phyloP scores from a whole-genome alignment of 2,329 filamentous ascomycete species.

The Cercospora beticola region DNA sequence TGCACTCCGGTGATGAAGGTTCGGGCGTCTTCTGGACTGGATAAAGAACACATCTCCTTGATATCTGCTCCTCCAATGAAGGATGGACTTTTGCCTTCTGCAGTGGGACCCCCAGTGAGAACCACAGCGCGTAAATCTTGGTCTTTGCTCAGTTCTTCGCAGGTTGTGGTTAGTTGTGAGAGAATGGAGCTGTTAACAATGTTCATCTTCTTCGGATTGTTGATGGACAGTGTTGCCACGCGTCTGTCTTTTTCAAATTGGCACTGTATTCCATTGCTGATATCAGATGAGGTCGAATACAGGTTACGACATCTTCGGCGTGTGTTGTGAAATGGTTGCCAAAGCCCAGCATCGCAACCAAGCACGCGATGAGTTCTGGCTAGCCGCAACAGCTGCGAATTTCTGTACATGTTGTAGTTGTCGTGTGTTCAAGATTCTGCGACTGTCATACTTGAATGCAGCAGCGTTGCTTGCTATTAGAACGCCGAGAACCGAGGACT shows the following conservation, averaged over 20 bases:
- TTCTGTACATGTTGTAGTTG: neutral
- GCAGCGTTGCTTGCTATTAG: neutral
- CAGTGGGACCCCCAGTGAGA: conserved; percentile 27
- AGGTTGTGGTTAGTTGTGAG: conserved; percentile 21
- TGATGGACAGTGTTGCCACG: conserved; percentile 31
- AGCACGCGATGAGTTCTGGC: neutral
- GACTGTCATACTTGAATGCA: neutral
- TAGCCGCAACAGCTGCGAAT: neutral
- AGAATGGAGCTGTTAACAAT: conserved; percentile 29
- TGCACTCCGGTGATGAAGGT: conserved; percentile 41
- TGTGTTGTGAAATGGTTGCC: neutral
- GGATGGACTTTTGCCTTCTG: conserved; percentile 28
- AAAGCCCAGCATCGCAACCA: neutral
- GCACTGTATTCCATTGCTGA: neutral
- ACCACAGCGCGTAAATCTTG: conserved; percentile 29
- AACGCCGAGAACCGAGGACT: neutral
- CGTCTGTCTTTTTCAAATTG: neutral
- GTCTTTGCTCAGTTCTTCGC: conserved; percentile 18
- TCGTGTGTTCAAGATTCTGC: neutral
- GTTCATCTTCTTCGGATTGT: conserved; percentile 34
- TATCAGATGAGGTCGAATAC: neutral
- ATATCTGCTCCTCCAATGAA: conserved; percentile 38
- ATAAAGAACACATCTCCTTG: conserved; percentile 30
- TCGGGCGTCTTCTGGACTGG: conserved; percentile 33
- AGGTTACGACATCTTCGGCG: neutral